Percentiles rank a stretch among this genome's conserved stretches.
Conservation (phyloP, 1,284 basidiomycete species). For the Moesziomyces globuligerus region DNA sequence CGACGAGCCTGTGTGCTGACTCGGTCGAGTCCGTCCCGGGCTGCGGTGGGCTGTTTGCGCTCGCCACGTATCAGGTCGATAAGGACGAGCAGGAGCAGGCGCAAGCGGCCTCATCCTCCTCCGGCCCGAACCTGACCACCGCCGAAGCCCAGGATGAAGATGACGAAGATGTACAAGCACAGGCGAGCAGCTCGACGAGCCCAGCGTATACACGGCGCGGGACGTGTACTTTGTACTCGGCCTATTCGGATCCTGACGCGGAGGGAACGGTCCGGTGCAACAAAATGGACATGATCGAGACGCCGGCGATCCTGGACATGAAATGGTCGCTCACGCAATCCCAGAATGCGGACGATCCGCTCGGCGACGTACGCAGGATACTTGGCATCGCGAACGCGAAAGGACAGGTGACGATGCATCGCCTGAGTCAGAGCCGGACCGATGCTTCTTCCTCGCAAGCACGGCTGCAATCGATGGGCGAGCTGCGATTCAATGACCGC, state of each 20-base stretch:
- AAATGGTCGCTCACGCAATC: constrained; percentile 55
- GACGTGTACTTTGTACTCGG: constrained; percentile 43
- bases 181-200: constrained; percentile 9
- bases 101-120: constrained; percentile 14
- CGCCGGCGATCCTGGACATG: constrained; percentile 63
- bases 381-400: constrained; percentile 58
- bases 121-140: not conserved
- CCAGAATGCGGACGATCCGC: not conserved
- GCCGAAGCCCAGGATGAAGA: not conserved
- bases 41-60: constrained; percentile 52
- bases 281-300: constrained; percentile 33
- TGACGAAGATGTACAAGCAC: constrained; percentile 9
- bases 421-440: constrained; percentile 4
- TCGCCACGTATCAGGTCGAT: constrained; percentile 66
- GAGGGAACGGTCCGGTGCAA: constrained; percentile 17
- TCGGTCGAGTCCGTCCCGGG: constrained; percentile 61
- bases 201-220: constrained; percentile 57
- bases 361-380: constrained; percentile 5
- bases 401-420: constrained; percentile 41
- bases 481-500: constrained; percentile 53
- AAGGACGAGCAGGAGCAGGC: constrained; percentile 45
- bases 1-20: constrained; percentile 62
- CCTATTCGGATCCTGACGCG: not conserved
- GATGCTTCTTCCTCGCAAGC: not conserved
- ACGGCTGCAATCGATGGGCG: constrained; percentile 13